A percentile compares a stretch with the other conserved stretches of the same genome.
Evolutionary conservation across 2,329 filamentous ascomycete genomes (phyloP).

Genomic region (Chaetothyriales sp.): DNA sequence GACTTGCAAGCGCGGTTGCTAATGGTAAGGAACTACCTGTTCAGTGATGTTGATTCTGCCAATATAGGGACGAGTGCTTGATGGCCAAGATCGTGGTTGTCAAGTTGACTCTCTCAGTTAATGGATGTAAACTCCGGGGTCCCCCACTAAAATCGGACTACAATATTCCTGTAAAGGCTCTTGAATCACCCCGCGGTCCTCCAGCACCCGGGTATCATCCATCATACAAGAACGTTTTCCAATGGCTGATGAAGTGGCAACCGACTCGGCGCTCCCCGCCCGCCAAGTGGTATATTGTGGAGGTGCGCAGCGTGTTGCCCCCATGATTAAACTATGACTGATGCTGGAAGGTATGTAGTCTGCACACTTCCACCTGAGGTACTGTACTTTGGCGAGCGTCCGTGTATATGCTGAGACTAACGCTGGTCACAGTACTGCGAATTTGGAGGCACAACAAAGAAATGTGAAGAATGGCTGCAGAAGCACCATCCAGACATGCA

Average conservation of each 20-base stretch:
- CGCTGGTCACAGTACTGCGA: slow-evolving; percentile 67
- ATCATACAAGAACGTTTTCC: not conserved
- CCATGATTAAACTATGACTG: slow-evolving; percentile 6
- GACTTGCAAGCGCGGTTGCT: too few species aligned
- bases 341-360: slow-evolving; percentile 28
- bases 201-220: not conserved
- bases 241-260: not conserved
- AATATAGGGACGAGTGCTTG: slow-evolving; percentile 29
- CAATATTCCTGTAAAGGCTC: not conserved
- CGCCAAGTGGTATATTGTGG: slow-evolving; percentile 47
- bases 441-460: slow-evolving; percentile 89
- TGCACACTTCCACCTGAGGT: slow-evolving; percentile 54
- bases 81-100: slow-evolving; percentile 54
- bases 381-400: slow-evolving; percentile 25
- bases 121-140: not conserved
- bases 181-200: not conserved
- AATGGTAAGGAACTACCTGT: slow-evolving; percentile 29
- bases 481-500: slow-evolving; percentile 61
- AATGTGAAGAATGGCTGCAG: slow-evolving; percentile 92
- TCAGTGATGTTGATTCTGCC: slow-evolving; percentile 31
- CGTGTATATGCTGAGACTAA: not conserved
- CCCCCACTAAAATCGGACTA: not conserved
- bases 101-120: slow-evolving; percentile 27
- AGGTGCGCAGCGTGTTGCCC: slow-evolving; percentile 27
- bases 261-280: slow-evolving; percentile 30